phyloP scores from a whole-genome alignment of 371 early-diverging fungal species.

The Dichotomocladium elegans region DNA sequence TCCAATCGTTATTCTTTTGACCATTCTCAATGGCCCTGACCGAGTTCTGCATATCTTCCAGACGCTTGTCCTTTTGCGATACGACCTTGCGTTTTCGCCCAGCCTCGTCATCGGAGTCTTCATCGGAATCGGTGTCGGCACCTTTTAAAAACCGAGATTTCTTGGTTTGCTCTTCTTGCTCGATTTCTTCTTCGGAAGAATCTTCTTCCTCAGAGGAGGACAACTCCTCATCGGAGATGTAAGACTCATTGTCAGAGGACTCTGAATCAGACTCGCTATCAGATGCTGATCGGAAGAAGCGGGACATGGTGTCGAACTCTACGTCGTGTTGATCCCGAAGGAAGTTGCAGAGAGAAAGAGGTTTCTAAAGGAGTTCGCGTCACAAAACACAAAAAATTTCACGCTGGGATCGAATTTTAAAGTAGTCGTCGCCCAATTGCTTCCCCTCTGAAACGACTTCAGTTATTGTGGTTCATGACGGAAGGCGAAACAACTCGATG shows the following conservation, averaged over 20 bases:
- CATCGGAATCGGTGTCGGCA: conserved; percentile 50
- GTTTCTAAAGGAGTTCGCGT: not conserved
- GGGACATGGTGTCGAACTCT: conserved; percentile 31
- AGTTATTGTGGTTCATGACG: too few relatives aligned
- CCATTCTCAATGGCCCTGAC: conserved; percentile 69
- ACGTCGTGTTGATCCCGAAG: not conserved
- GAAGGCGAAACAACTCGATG: too few relatives aligned
- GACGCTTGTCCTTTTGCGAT: conserved; percentile 85
- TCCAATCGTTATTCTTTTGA: conserved; percentile 89
- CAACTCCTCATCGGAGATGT: conserved; percentile 52
- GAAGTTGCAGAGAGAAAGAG: not conserved
- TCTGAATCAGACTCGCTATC: conserved; percentile 56
- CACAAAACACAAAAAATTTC: not conserved
- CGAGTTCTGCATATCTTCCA: conserved; percentile 62
- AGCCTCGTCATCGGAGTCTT: conserved; percentile 66
- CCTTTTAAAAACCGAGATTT: conserved; percentile 45
- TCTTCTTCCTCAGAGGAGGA: conserved; percentile 46
- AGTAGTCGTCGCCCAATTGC: too few relatives aligned
- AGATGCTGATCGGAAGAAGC: conserved; percentile 60
- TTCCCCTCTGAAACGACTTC: too few relatives aligned
- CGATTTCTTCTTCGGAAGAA: conserved; percentile 35
- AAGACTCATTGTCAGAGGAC: conserved; percentile 58
- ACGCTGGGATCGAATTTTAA: too few relatives aligned
- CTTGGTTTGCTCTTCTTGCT: conserved; percentile 32
- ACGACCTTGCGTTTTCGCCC: conserved; percentile 71